These are phyloP conservation scores for Trichoderma sp. DNA, from an alignment of 2,329 filamentous ascomycete species.

Conservation along the genomic window DNA sequence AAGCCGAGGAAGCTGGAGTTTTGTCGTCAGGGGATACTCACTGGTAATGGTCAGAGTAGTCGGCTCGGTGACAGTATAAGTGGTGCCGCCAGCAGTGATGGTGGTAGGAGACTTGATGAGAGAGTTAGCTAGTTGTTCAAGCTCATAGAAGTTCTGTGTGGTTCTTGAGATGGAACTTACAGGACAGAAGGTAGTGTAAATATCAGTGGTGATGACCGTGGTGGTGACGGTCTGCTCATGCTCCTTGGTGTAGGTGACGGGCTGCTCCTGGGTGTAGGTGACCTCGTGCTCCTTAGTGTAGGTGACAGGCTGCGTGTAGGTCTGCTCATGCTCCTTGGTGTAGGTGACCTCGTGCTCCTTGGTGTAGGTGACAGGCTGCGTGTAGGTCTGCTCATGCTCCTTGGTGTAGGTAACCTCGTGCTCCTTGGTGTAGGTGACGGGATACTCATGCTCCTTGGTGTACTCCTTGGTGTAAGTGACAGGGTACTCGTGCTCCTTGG, in stretches of 20 bases:
- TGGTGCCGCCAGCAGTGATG: slow-evolving; percentile 43
- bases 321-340: neutral
- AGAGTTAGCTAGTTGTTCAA: neutral
- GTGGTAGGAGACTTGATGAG: slow-evolving; percentile 32
- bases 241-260: neutral
- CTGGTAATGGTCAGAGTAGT: slow-evolving; percentile 49
- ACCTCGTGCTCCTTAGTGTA: neutral
- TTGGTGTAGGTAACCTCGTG: neutral
- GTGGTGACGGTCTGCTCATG: slow-evolving; percentile 23
- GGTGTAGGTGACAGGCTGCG: neutral
- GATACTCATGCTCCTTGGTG: neutral
- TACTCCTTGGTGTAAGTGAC: too few relatives aligned
- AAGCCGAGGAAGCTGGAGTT: neutral
- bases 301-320: neutral
- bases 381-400: neutral
- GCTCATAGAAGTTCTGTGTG: neutral
- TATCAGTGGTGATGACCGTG: slow-evolving; percentile 40
- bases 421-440: neutral
- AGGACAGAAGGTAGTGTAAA: slow-evolving; percentile 47
- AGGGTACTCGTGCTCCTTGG: neutral
- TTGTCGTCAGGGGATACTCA: slow-evolving; percentile 30
- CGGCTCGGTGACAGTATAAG: slow-evolving; percentile 45
- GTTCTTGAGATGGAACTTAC: slow-evolving; percentile 33
- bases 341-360: neutral
- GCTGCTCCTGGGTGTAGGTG: neutral